Evolutionary conservation across 78 protist genomes (phyloP), one percentile per base, ranked within the genome.

Genomic region (Mantamonas sphyraenae): DNA sequence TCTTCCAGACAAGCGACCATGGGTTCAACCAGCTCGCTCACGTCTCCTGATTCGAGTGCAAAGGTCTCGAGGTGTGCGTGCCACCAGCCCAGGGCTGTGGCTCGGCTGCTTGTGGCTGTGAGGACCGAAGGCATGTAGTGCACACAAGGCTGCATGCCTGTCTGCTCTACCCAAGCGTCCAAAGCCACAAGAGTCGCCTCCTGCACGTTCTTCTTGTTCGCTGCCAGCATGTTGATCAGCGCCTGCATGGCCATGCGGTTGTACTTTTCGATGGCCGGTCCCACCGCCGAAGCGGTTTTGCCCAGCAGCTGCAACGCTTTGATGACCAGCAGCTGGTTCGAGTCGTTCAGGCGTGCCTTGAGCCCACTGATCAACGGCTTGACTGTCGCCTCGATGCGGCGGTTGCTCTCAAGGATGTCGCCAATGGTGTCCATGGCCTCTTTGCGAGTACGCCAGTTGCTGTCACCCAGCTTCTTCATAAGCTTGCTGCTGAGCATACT

Each of bases 311-410:
- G 2, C 61, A 65, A 3, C 10, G 71, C 39, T 9, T 5, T 50
- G 38, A 14, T 33, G 43, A 26, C 28, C n/a, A 50, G 71, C 16
- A 47, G 43, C 71, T 65, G 43, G 71, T 65, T 65, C 51, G 35
- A 8, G 26, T 65, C 71, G 34, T 2, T 0, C 24, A 65, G 38
- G 3, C 71, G 57, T 0, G 22, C 31, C 30, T 43, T 50, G 35
- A 65, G 10, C 10, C 43, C 47, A 2, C 10, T 4, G 28, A 24
- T 7, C 16, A 65, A 26, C 43, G 28, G 43, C 26, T 12, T 5
- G 2, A 65, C 10, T 57, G 43, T 28, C 12, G 60, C n/a, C 28
- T 33, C 28, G 33, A 65, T 61, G 5, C 67, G 67, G 2, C 43
- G 37, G 5, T 22, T 51, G 2, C 9, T 2, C 30, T 64, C 8